Evolutionary conservation across 257 asterid species (phyloP).

Genomic region (Solanum medicagineum): DNA sequence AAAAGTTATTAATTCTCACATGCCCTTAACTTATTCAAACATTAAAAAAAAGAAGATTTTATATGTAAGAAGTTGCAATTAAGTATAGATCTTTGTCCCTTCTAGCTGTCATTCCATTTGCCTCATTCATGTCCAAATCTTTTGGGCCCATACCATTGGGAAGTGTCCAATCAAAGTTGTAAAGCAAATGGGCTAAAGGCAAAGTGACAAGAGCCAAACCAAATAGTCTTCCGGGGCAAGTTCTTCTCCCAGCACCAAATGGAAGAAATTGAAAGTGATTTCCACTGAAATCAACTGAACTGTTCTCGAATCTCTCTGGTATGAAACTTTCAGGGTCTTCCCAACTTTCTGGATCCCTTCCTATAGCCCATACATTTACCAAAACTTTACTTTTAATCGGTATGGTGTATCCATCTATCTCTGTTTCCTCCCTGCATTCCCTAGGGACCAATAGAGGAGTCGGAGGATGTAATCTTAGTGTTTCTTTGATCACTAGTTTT

Average conservation of each 20-base stretch:
- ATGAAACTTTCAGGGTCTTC: background rate
- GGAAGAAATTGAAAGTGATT: background rate
- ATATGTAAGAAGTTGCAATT: background rate
- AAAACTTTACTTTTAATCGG: background rate
- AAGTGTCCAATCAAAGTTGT: constrained; percentile 5
- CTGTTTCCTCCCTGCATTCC: constrained; percentile 2
- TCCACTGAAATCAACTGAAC: background rate
- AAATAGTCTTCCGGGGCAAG: background rate
- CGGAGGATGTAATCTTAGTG: background rate
- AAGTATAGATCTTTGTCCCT: background rate
- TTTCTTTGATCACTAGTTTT: background rate
- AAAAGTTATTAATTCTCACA: background rate
- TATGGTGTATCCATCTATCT: background rate
- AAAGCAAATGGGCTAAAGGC: background rate
- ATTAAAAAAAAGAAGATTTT: background rate
- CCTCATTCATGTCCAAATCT: background rate
- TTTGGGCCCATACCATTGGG: background rate
- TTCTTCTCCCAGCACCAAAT: constrained; percentile 9
- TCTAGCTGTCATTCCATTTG: background rate
- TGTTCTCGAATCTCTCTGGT: constrained; percentile 9
- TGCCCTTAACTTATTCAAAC: background rate
- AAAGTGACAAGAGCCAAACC: background rate
- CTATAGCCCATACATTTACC: constrained; percentile 8
- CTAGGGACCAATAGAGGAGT: background rate
- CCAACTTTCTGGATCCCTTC: constrained; percentile 7